Evolutionary conservation across 2,329 filamentous ascomycete species (phyloP), one percentile per base, ranked within the genome.

Genomic region (Penicillium sp.): DNA sequence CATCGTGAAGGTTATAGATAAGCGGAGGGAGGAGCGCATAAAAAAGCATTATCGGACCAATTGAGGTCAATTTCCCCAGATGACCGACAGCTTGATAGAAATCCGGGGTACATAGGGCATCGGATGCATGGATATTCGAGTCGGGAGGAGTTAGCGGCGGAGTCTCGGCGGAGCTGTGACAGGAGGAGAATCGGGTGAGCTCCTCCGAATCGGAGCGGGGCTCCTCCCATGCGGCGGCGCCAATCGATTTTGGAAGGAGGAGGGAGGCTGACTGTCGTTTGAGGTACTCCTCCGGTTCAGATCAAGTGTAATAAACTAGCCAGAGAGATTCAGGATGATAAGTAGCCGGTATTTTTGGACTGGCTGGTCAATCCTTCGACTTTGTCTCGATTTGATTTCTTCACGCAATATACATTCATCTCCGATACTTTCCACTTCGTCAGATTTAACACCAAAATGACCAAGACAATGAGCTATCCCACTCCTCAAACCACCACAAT

Each of bases 181-280:
- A 25, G 13, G 43, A 11, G 7, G n/a, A 19, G n/a, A 40, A n/a
- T n/a, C 3, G 42, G 11, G 19, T 45, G 42, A 45, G 42, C 42
- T 45, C 42, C 42, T 45, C 42, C 42, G 19, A 26, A 19, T 33
- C 42, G 42, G 53, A 45, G 54, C 26, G 63, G 63, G 66, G 65
- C 65, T 68, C 65, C 65, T 68, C 65, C 65, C 59, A 16, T 35
- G 13, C 10, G 22, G 28, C 33, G 30, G 35, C 26, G 51, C 22
- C 51, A 28, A 25, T 26, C 22, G 26, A 46, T 26, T 2, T 2
- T 28, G 43, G 22, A 28, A 13, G 43, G 43, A 46, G 11, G 43
- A 46, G 22, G 25, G 13, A 14, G 26, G 11, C 10, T 6, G 3
- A 46, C 5, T 16, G 22, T 3, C 16, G 43, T 25, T 26, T 26